Evolutionary conservation across 1,284 basidiomycete species (phyloP).

Genomic region (Tylopilus sp.): DNA sequence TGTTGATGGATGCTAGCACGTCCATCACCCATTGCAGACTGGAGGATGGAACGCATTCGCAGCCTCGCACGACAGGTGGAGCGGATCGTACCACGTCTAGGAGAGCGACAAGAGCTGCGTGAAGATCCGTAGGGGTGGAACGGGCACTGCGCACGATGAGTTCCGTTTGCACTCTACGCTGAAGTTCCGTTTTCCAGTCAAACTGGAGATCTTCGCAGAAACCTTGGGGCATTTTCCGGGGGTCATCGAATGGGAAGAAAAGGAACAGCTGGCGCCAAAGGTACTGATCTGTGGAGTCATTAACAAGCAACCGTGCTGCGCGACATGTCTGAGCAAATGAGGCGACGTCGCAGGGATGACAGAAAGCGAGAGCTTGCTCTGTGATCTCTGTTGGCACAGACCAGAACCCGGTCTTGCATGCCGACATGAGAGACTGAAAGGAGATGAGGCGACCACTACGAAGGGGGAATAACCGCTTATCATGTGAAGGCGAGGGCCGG

Average conservation of each 20-base stretch:
- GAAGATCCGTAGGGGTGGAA: constrained; percentile 31
- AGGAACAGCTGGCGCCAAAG: constrained; percentile 66
- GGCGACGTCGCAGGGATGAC: constrained; percentile 51
- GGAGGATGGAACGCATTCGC: constrained; percentile 30
- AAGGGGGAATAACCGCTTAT: not conserved
- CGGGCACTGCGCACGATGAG: constrained; percentile 28
- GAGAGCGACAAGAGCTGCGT: constrained; percentile 41
- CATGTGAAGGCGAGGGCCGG: not conserved
- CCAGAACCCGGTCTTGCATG: constrained; percentile 17
- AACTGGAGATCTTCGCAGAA: constrained; percentile 16
- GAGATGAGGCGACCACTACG: not conserved
- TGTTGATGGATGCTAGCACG: constrained; percentile 34
- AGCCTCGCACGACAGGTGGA: constrained; percentile 31
- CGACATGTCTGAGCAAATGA: constrained; percentile 53
- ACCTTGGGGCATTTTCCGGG: constrained; percentile 33
- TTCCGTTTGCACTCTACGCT: constrained; percentile 40
- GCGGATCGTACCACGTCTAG: constrained; percentile 42
- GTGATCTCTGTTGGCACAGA: constrained; percentile 52
- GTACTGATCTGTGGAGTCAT: constrained; percentile 48
- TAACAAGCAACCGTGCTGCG: constrained; percentile 45
- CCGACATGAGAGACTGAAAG: constrained; percentile 8
- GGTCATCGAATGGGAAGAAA: constrained; percentile 55
- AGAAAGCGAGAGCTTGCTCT: constrained; percentile 52
- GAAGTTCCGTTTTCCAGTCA: constrained; percentile 41
- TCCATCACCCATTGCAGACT: constrained; percentile 42